Conservation (phyloP, 352 stramenopile genomes). For the Blastocystis sp. region DNA sequence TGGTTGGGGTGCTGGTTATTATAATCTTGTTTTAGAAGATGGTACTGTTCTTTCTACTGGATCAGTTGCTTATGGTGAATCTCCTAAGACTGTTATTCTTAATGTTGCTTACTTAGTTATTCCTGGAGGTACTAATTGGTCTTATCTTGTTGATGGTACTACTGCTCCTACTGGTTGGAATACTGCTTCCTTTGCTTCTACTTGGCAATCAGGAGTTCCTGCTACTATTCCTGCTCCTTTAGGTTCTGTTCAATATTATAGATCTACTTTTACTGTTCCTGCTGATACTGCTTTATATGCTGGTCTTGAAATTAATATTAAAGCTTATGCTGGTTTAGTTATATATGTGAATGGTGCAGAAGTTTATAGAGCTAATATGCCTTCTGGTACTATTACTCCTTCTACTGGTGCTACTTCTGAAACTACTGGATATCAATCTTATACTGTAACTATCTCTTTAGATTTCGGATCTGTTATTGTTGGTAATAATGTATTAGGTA, state of each 20-base stretch:
- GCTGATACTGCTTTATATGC: too few relatives aligned
- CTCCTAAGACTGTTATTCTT: constrained; percentile 3
- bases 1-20: constrained; percentile 1
- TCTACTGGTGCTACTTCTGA: too few relatives aligned
- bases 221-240: not conserved
- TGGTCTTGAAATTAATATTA: too few relatives aligned
- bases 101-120: not conserved
- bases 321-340: too few relatives aligned
- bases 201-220: not conserved
- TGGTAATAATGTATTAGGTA: constrained; percentile 2
- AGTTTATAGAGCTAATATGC: constrained; percentile 23
- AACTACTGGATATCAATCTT: too few relatives aligned
- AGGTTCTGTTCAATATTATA: constrained; percentile 21
- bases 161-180: not conserved
- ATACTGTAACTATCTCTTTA: too few relatives aligned
- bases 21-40: constrained; percentile 8
- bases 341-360: constrained; percentile 34
- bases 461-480: too few relatives aligned
- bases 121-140: not conserved
- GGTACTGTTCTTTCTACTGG: constrained; percentile 6
- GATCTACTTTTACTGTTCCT: constrained; percentile 17
- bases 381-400: too few relatives aligned
- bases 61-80: constrained; percentile 1
- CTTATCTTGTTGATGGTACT: not conserved
- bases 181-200: not conserved